Percentiles rank a stretch among this genome's conserved stretches.
Conservation (phyloP, 169 alveolate species). For the Plasmodium adleri region DNA sequence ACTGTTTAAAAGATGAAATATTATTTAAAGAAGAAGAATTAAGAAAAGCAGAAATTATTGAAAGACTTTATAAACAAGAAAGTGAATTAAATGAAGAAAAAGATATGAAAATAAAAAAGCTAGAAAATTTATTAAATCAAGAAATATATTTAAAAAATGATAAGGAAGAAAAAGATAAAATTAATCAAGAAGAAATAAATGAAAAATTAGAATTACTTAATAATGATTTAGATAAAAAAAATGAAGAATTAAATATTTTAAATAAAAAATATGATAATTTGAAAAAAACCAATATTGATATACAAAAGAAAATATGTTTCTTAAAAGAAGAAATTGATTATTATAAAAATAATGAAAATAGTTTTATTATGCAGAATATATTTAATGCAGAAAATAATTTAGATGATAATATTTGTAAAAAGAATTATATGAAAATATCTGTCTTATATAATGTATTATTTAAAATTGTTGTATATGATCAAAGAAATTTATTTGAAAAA, state of each 20-base stretch:
- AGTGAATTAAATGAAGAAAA: slow-evolving; percentile 60
- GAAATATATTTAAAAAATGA: slow-evolving; percentile 1
- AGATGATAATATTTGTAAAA: slow-evolving; percentile 58
- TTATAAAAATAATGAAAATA: slow-evolving; percentile 74
- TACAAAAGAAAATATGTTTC: slow-evolving; percentile 57
- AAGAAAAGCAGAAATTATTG: slow-evolving; percentile 60
- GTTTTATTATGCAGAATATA: slow-evolving; percentile 73
- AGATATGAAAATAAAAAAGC: slow-evolving; percentile 41
- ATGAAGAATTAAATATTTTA: slow-evolving; percentile 40
- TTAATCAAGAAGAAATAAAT: not conserved
- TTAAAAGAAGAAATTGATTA: slow-evolving; percentile 73
- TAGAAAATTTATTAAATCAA: slow-evolving; percentile 40
- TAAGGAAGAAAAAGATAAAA: not conserved
- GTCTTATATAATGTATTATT: slow-evolving; percentile 51
- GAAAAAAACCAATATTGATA: slow-evolving; percentile 60
- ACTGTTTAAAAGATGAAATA: slow-evolving; percentile 70
- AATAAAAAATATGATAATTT: slow-evolving; percentile 55
- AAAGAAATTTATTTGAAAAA: slow-evolving; percentile 33
- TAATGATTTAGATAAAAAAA: slow-evolving; percentile 26
- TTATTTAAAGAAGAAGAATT: slow-evolving; percentile 74
- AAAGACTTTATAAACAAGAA: slow-evolving; percentile 64
- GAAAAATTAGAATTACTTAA: slow-evolving; percentile 20
- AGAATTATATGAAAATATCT: slow-evolving; percentile 45
- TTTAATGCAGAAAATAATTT: slow-evolving; percentile 69
- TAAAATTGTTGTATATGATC: slow-evolving; percentile 69